Percentiles rank a stretch among this genome's conserved stretches.
Conservation (phyloP, 805 yeast genomes). For the Isabelozyma gotoi region DNA sequence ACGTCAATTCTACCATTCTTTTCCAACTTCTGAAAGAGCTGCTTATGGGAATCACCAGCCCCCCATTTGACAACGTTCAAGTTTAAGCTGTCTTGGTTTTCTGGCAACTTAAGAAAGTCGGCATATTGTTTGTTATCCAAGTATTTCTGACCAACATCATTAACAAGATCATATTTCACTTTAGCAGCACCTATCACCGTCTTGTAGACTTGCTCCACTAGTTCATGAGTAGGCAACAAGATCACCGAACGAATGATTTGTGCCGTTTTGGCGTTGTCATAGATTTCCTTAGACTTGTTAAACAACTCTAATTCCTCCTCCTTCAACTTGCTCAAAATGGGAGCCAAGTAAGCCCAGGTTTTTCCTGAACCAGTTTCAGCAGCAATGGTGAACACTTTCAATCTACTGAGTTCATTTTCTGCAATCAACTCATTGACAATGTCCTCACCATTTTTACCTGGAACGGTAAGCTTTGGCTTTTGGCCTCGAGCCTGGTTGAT, state of each 20-base stretch:
- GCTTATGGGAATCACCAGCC: conserved; percentile 53
- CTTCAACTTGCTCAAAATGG: conserved; percentile 66
- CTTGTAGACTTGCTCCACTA: conserved; percentile 74
- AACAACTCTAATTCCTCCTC: conserved; percentile 47
- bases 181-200: conserved; percentile 35
- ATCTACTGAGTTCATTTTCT: conserved; percentile 27
- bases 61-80: conserved; percentile 61
- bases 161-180: conserved; percentile 18
- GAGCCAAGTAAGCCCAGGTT: conserved; percentile 86
- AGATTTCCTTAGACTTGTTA: conserved; percentile 14
- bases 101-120: conserved; percentile 22
- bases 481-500: conserved; percentile 45
- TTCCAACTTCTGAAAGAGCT: conserved; percentile 47
- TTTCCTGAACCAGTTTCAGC: conserved; percentile 98
- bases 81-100: conserved; percentile 28
- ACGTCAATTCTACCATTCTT: conserved; percentile 61
- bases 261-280: conserved; percentile 19
- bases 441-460: conserved; percentile 15
- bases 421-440: conserved; percentile 25
- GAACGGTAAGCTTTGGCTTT: conserved; percentile 1
- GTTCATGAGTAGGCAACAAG: conserved; percentile 87
- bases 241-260: conserved; percentile 63
- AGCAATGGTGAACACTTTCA: conserved; percentile 74
- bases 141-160: conserved; percentile 10
- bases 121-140: conserved; percentile 16